Percentiles rank a stretch among this genome's conserved stretches.
Conservation (phyloP, 1,284 basidiomycete species). For the Anthracocystis walkeri region DNA sequence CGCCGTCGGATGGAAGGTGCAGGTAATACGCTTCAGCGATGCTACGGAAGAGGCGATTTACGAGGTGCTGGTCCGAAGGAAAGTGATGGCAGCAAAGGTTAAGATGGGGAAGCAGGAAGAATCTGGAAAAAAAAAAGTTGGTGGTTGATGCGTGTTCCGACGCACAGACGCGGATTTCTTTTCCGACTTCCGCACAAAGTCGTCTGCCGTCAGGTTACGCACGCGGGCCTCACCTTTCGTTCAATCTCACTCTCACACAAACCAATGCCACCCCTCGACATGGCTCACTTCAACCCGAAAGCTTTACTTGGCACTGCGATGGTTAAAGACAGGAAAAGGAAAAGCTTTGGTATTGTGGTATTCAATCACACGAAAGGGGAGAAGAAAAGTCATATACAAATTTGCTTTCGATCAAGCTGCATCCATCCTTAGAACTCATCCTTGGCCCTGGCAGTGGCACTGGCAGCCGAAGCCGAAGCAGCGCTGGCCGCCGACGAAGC, state of each 20-base stretch:
- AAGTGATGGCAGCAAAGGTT: not conserved
- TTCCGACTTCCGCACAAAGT: conserved; percentile 5
- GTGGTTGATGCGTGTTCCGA: not conserved
- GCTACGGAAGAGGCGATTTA: too few species aligned
- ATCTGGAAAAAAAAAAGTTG: not conserved
- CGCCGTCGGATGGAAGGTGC: not conserved
- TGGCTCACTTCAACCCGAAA: too few species aligned
- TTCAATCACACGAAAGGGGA: not conserved
- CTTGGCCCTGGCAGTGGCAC: conserved; percentile 46
- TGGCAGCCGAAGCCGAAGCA: conserved; percentile 40
- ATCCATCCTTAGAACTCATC: conserved; percentile 44
- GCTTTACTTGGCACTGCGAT: too few species aligned
- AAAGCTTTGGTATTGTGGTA: not conserved
- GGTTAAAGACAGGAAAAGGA: too few species aligned
- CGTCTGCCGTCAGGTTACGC: not conserved
- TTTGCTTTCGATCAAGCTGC: not conserved
- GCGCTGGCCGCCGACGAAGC: conserved; percentile 49
- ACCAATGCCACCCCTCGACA: too few species aligned
- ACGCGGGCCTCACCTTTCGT: not conserved
- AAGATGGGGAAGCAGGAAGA: not conserved
- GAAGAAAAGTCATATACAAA: not conserved
- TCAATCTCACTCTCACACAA: too few species aligned
- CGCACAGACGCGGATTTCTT: conserved; percentile 3
- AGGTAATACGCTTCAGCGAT: not conserved
- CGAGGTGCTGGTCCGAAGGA: too few species aligned